Conservation (phyloP, 2,329 filamentous ascomycete species). For the Diplodia seriata region DNA sequence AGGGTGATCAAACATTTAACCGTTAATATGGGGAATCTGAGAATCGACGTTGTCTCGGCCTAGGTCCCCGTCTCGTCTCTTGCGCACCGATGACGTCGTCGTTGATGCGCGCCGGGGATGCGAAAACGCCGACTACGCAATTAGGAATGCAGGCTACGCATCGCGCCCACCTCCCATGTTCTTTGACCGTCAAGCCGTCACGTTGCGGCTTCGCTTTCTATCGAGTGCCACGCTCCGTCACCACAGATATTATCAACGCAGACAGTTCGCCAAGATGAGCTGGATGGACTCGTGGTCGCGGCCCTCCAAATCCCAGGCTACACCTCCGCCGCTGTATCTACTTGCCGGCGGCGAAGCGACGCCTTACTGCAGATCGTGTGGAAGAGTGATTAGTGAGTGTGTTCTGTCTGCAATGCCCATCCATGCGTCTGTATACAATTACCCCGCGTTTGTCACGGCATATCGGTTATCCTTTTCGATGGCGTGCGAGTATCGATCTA, state of each 20-base stretch:
- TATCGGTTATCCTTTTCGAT: not conserved
- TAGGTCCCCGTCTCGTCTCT: not conserved
- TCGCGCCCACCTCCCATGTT: not conserved
- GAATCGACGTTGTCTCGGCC: constrained; percentile 3
- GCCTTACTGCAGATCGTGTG: constrained; percentile 65
- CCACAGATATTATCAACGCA: not conserved
- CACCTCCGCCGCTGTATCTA: constrained; percentile 63
- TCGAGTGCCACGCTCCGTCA: not conserved
- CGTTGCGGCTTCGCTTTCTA: not conserved
- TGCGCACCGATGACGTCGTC: constrained; percentile 23
- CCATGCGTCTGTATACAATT: not conserved
- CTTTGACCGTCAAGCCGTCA: not conserved
- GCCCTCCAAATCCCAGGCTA: constrained; percentile 50
- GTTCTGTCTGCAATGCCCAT: not conserved
- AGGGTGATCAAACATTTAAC: not conserved
- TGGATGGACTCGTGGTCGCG: constrained; percentile 60
- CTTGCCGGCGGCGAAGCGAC: constrained; percentile 54
- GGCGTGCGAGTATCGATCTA: not conserved
- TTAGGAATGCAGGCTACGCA: not conserved
- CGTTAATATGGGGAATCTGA: not conserved
- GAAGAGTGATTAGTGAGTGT: constrained; percentile 58
- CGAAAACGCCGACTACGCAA: not conserved
- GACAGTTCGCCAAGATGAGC: constrained; percentile 46
- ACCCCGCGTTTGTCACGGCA: not conserved
- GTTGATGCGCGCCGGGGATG: constrained; percentile 7